These are phyloP conservation scores for Gremmenia infestans DNA, from an alignment of 2,329 filamentous ascomycete genomes.

Conservation along the genomic window DNA sequence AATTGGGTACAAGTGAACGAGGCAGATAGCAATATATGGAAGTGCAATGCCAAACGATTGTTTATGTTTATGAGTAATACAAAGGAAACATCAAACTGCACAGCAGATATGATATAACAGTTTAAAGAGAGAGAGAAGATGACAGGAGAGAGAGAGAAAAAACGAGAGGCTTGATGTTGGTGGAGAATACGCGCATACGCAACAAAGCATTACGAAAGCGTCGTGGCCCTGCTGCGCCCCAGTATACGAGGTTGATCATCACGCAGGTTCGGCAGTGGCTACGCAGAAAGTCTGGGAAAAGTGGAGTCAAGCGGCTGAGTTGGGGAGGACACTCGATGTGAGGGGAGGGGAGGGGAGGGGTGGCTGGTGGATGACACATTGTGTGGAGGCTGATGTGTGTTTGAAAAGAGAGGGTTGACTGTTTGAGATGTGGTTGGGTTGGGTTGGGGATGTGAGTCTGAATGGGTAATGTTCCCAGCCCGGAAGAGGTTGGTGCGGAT, in stretches of 20 bases:
- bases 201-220: background rate
- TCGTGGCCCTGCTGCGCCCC: slow-evolving; percentile 4
- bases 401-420: background rate
- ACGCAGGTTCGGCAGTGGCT: slow-evolving; percentile 3
- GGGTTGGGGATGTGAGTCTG: background rate
- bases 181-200: background rate
- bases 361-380: background rate
- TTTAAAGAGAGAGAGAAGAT: background rate
- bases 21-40: slow-evolving; percentile 6
- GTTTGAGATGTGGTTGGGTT: background rate
- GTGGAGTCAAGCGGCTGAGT: background rate
- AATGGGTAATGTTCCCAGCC: background rate
- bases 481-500: background rate
- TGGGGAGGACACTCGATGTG: background rate
- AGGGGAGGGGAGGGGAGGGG: background rate
- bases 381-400: background rate
- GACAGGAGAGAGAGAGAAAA: background rate
- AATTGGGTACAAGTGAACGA: slow-evolving; percentile 12
- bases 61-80: background rate
- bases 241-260: background rate
- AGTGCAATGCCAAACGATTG: background rate
- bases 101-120: background rate
- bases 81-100: background rate
- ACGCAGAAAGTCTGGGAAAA: slow-evolving; percentile 10
- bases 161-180: background rate